Base-by-base conservation (phyloP, 805 yeast genomes). In the Metschnikowia colocasiae region DNA sequence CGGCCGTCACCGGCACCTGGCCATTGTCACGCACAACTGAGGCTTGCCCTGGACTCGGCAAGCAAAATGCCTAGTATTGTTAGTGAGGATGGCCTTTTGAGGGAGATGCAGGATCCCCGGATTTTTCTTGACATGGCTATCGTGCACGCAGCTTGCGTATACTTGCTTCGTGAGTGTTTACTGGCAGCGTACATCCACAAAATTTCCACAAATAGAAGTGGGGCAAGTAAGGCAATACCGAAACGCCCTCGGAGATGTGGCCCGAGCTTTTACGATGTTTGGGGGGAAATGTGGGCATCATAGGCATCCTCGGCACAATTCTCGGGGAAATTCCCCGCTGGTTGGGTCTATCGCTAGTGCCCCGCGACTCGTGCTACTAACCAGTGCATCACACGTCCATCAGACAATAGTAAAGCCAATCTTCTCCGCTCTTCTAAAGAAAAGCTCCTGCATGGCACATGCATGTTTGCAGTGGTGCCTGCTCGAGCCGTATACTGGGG, bases 341-440 rank as follows among this genome's bases (percentile, higher is more conserved):
- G 31, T 25, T n/a, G n/a, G 13, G 22, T 27, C n/a, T 19, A 15
- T 29, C 34, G 34, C 35, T 20, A 15, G n/a, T 23, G 36, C 43
- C 43, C 43, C 43, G 29, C 43, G 30, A 16, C 36, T 15, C 15
- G 36, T 31, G 43, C 30, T 31, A 10, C 43, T 40, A 31, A 40
- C 43, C 37, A 26, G 15, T 40, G 43, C 43, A 31, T n/a, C 15
- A n/a, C 18, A 22, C 5, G 26, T 22, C 38, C 5, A 20, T 8
- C 23, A 18, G 19, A 35, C 27, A 40, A 9, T 16, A 6, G 36
- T 22, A 40, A 20, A 3, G 13, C 16, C 15, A 13, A 16, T 6
- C 16, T 40, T 31, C 22, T 23, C 29, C 35, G 18, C 43, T 20
- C 15, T 8, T 22, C 33, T 30, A 30, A n/a, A 2, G 18, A 13